Conservation (phyloP, 805 yeast species). For the Lipomyces orientalis region DNA sequence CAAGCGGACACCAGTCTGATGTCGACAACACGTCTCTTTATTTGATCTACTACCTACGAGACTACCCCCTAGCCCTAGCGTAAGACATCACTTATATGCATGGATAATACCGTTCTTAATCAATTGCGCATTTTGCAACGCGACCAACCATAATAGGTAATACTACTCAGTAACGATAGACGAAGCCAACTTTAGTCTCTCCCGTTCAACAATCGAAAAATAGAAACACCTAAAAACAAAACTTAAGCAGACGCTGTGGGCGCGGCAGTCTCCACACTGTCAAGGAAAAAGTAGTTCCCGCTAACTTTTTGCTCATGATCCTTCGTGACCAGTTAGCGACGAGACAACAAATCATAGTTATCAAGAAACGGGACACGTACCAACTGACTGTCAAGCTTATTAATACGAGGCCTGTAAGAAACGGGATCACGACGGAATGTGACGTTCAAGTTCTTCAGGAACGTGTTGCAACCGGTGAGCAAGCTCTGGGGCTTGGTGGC, state of each 20-base stretch:
- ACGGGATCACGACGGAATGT: slow-evolving; percentile 99
- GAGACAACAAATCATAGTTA: background rate
- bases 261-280: slow-evolving; percentile 42
- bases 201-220: background rate
- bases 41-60: too few species aligned
- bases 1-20: too few species aligned
- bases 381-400: slow-evolving; percentile 92
- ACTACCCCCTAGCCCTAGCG: too few species aligned
- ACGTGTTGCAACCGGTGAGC: slow-evolving; percentile 95
- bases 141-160: background rate
- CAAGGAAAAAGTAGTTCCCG: slow-evolving; percentile 97
- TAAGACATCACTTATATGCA: too few species aligned
- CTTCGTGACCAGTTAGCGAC: background rate
- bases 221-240: background rate
- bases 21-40: too few species aligned
- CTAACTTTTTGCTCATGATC: slow-evolving; percentile 93
- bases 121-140: too few species aligned
- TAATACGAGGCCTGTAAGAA: slow-evolving; percentile 97
- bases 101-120: too few species aligned
- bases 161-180: background rate
- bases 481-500: slow-evolving; percentile 92
- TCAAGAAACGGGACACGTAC: background rate
- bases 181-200: background rate
- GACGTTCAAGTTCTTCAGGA: slow-evolving; percentile 95
- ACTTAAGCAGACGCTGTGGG: slow-evolving; percentile 2